Evolutionary conservation across 2,329 filamentous ascomycete species (phyloP).

Genomic region (Cyclaneusma minus): DNA sequence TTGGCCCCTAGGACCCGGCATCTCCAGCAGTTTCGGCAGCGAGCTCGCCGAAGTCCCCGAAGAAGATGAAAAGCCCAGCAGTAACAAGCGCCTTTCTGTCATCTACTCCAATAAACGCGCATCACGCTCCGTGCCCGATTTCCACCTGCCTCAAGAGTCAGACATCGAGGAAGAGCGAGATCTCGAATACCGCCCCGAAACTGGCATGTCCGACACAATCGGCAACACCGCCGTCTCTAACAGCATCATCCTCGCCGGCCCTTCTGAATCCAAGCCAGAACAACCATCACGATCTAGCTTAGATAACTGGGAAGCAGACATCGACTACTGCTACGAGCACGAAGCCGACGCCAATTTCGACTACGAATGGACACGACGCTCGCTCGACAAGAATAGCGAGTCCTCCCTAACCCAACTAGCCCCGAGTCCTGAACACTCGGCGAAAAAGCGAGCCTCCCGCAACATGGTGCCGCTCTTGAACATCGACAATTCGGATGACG

Average conservation of each 20-base stretch:
- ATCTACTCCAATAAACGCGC: conserved; percentile 1
- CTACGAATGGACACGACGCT: conserved; percentile 47
- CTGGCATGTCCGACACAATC: conserved; percentile 8
- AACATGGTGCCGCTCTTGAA: neutral
- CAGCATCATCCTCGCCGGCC: conserved; percentile 8
- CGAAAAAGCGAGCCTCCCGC: no score
- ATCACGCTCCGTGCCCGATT: conserved; percentile 1
- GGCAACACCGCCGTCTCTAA: conserved; percentile 2
- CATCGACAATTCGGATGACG: neutral
- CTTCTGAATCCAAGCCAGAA: conserved; percentile 4
- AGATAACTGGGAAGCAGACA: conserved; percentile 49
- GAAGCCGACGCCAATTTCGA: conserved; percentile 51
- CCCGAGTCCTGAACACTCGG: no score
- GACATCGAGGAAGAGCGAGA: no score
- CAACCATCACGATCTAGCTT: conserved; percentile 16
- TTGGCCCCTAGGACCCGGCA: no score
- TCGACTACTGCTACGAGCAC: conserved; percentile 57
- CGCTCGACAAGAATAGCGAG: conserved; percentile 25
- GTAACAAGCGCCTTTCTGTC: conserved; percentile 10
- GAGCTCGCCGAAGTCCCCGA: conserved; percentile 44
- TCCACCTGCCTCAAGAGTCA: neutral
- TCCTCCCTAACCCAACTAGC: no score
- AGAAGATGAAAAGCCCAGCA: conserved; percentile 41
- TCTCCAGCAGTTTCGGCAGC: no score
- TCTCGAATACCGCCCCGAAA: no score